Conservation (phyloP, 129 eudicot species). For the Mikania micrantha region DNA sequence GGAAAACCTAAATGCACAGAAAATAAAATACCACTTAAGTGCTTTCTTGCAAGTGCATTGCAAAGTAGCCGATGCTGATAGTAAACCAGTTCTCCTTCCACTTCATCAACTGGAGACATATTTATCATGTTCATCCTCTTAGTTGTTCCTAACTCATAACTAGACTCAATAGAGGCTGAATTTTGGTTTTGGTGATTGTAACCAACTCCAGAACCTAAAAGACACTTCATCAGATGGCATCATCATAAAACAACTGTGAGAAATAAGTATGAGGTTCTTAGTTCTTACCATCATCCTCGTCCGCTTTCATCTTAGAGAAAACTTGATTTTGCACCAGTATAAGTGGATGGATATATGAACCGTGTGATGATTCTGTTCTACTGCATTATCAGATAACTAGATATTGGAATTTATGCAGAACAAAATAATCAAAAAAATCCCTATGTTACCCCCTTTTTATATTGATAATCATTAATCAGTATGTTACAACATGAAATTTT, state of each 20-base stretch:
- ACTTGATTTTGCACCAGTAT: slow-evolving; percentile 29
- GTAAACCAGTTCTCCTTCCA: slow-evolving; percentile 86
- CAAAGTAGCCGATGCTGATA: slow-evolving; percentile 58
- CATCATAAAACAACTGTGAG: neutral
- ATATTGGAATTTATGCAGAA: slow-evolving; percentile 10
- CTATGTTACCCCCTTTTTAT: neutral
- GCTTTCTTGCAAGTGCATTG: slow-evolving; percentile 56
- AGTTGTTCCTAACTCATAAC: slow-evolving; percentile 33
- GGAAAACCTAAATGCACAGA: neutral
- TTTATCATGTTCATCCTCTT: slow-evolving; percentile 37
- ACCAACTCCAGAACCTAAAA: slow-evolving; percentile 41
- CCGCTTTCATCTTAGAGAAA: slow-evolving; percentile 16
- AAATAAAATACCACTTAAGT: slow-evolving; percentile 46
- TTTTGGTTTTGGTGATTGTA: slow-evolving; percentile 32
- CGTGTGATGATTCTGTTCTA: slow-evolving; percentile 32
- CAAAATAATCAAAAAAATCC: slow-evolving; percentile 1
- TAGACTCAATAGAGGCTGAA: slow-evolving; percentile 25
- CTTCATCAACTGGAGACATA: slow-evolving; percentile 71
- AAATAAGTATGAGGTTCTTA: slow-evolving; percentile 1
- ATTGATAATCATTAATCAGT: slow-evolving; percentile 5
- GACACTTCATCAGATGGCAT: slow-evolving; percentile 23
- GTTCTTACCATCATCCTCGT: slow-evolving; percentile 41
- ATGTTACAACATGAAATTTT: neutral
- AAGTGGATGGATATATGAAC: slow-evolving; percentile 55
- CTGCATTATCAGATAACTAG: slow-evolving; percentile 40